A percentile compares a stretch with the other conserved stretches of the same genome.
Conservation (phyloP, 2,329 filamentous ascomycete species). For the Colletotrichum limetticola region DNA sequence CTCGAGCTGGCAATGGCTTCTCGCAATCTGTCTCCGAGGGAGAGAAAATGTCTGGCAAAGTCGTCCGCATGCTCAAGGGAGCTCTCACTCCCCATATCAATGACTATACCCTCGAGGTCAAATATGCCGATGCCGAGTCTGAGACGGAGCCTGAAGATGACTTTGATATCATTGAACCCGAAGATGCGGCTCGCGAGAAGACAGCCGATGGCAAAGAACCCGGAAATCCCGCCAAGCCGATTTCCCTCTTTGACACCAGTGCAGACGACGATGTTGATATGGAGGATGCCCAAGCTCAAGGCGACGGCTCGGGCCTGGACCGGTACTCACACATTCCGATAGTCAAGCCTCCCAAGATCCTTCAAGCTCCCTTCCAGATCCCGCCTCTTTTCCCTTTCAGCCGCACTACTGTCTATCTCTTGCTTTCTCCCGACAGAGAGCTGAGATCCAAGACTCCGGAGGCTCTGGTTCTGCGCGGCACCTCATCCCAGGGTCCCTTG, state of each 20-base stretch:
- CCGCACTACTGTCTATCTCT: constrained; percentile 72
- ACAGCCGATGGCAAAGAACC: neutral
- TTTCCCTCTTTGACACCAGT: constrained; percentile 69
- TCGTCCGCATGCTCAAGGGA: constrained; percentile 80
- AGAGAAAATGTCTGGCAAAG: constrained; percentile 75
- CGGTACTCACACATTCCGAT: constrained; percentile 63
- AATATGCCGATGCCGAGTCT: constrained; percentile 54
- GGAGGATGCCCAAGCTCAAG: constrained; percentile 31
- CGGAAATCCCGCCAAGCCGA: constrained; percentile 50
- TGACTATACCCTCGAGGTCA: constrained; percentile 72
- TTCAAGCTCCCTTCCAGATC: constrained; percentile 73
- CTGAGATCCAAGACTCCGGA: constrained; percentile 55
- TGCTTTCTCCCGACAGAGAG: constrained; percentile 64
- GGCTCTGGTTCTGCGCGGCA: constrained; percentile 68
- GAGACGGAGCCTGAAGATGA: constrained; percentile 53
- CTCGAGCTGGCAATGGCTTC: constrained; percentile 66
- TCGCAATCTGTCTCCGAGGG: constrained; percentile 69
- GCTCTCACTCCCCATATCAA: constrained; percentile 73
- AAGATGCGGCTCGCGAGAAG: constrained; percentile 54
- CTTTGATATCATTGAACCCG: constrained; percentile 70
- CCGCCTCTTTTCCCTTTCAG: constrained; percentile 75
- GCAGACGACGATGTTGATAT: constrained; percentile 51
- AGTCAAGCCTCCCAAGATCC: constrained; percentile 62
- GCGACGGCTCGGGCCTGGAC: constrained; percentile 35
- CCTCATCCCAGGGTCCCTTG: constrained; percentile 66